Evolutionary conservation across 352 stramenopile species (phyloP), one percentile per base, ranked within the genome.

Genomic region (Phytophthora syringae): DNA sequence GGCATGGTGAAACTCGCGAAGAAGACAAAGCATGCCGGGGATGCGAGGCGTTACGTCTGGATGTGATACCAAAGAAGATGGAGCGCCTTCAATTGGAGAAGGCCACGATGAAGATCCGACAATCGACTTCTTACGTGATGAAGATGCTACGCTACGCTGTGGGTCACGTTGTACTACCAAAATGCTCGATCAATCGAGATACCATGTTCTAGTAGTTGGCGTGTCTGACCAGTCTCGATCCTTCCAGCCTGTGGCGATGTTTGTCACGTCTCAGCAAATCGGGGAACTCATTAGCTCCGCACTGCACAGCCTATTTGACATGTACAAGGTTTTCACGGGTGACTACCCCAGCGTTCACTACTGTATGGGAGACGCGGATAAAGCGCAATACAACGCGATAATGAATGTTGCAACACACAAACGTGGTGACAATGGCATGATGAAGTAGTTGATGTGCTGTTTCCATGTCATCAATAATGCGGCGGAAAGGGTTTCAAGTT

Each of bases 391-490:
- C 21, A 61, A 61, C 7, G 52, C 30, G 2, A 39, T 60, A 15
- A 42, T 42, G 1, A 9, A 42, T 7, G 16, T 44, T 7, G 25
- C 48, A 36, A 10, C 36, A 20, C 6, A 9, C 36, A 42, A 42
- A 9, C 36, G 27, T 52, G 18, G 18, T 16, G 2, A 12, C n/a
- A 22, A 22, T 18, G 13, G 16, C n/a, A 50, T 34, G 37, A 20
- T 24, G 4, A 57, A 20, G n/a, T 60, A 36, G 7, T 13, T 61
- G 2, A 61, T 39, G 42, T 52, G 39, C 10, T 49, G 47, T 47
- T 62, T 58, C 16, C 42, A 61, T 15, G 52, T 36, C 2, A 28
- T 61, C 25, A 61, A 61, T 42, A 61, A 39, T 10, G 42, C 52
- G 2, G 42, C 25, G 1, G 53, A 61, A 18, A 36, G 37, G 7